Percentiles rank a stretch among this genome's conserved stretches.
Evolutionary conservation across 305 asterid species (phyloP).

Genomic region (Fraxinus xanthoxyloides): DNA sequence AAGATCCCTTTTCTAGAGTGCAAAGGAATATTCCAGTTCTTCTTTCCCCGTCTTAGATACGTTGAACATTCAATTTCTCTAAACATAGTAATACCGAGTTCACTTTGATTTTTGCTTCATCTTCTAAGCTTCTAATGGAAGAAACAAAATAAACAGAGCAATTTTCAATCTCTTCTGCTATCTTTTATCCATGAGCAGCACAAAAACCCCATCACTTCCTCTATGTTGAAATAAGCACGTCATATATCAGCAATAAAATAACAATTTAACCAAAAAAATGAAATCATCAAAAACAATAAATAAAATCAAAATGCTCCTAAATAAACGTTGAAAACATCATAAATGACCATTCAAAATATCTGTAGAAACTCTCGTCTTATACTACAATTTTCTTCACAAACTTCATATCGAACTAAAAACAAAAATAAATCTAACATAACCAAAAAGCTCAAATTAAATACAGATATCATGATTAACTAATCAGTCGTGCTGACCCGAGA

Average conservation of each 20-base stretch:
- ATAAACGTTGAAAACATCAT: conserved; percentile 6
- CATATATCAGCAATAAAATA: neutral
- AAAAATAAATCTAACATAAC: neutral
- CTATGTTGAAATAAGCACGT: conserved; percentile 2
- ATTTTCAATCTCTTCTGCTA: neutral
- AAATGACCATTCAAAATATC: neutral
- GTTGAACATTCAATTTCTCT: conserved; percentile 18
- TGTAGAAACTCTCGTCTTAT: neutral
- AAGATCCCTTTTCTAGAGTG: neutral
- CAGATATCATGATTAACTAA: conserved; percentile 7
- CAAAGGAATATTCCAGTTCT: neutral
- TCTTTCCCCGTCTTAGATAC: conserved; percentile 7
- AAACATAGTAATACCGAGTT: neutral
- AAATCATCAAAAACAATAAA: neutral
- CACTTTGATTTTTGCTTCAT: neutral
- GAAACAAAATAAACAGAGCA: neutral
- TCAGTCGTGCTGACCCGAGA: conserved; percentile 39
- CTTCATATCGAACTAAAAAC: conserved; percentile 8
- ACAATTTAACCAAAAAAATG: neutral
- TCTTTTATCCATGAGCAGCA: neutral
- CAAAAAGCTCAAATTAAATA: conserved; percentile 5
- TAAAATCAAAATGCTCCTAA: conserved; percentile 7
- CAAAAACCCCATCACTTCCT: neutral
- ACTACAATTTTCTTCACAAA: neutral
- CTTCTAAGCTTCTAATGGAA: conserved; percentile 6